phyloP scores from a whole-genome alignment of 345 rosid species.

The Eucalyptus polybractea region DNA sequence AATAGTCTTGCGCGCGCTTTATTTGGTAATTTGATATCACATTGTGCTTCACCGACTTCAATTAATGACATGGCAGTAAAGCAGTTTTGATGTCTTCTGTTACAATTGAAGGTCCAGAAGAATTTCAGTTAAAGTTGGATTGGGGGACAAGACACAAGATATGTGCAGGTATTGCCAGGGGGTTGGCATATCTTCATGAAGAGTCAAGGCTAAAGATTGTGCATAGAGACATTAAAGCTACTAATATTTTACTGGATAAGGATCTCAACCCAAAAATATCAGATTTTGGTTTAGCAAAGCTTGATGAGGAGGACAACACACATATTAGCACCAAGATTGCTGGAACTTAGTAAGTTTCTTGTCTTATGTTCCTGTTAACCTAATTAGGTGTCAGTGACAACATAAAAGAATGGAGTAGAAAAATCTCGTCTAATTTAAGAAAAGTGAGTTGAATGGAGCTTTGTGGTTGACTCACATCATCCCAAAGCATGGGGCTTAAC shows the following conservation, averaged over 20 bases:
- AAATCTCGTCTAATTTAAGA: too few relatives aligned
- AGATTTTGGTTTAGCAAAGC: constrained; percentile 27
- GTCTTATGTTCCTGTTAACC: neutral
- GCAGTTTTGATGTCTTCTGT: neutral
- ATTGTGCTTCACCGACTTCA: neutral
- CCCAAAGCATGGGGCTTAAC: too few relatives aligned
- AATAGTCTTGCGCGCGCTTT: constrained; percentile 4
- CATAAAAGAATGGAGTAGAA: neutral
- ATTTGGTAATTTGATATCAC: neutral
- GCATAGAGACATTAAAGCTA: constrained; percentile 26
- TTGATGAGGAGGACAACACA: constrained; percentile 11
- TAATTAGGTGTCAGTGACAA: neutral
- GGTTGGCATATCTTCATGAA: constrained; percentile 22
- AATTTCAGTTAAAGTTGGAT: neutral
- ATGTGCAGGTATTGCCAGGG: constrained; percentile 19
- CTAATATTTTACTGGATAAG: constrained; percentile 16
- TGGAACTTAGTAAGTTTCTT: constrained; percentile 11
- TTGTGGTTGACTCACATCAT: too few relatives aligned
- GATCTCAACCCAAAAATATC: constrained; percentile 18
- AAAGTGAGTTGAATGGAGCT: too few relatives aligned
- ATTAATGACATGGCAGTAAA: neutral
- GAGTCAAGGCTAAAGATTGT: constrained; percentile 19
- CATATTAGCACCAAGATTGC: constrained; percentile 21
- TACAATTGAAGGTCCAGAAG: neutral
- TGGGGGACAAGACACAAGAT: constrained; percentile 6